phyloP scores from a whole-genome alignment of 805 yeast species.

The Teunomyces atbi region DNA sequence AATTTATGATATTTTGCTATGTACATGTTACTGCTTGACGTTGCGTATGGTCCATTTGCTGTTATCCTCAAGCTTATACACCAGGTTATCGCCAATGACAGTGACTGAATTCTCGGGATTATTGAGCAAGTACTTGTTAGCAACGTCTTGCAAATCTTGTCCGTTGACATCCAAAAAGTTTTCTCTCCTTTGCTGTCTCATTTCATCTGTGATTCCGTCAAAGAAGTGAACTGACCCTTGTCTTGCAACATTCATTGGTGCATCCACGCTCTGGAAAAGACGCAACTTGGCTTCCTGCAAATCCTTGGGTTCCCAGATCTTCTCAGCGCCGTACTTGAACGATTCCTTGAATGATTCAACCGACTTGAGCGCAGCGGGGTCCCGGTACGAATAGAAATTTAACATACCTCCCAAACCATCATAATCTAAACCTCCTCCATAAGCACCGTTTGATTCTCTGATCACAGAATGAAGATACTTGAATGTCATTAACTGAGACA shows the following conservation, averaged over 20 bases:
- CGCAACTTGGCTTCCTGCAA: slow-evolving; percentile 88
- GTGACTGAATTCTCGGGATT: slow-evolving; percentile 29
- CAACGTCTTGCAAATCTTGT: slow-evolving; percentile 60
- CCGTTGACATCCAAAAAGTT: slow-evolving; percentile 64
- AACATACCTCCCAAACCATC: slow-evolving; percentile 79
- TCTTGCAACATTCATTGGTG: slow-evolving; percentile 76
- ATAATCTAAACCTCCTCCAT: slow-evolving; percentile 91
- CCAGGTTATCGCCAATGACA: slow-evolving; percentile 45
- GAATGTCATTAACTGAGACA: slow-evolving; percentile 77
- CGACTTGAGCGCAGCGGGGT: slow-evolving; percentile 81
- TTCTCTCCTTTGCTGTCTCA: slow-evolving; percentile 79
- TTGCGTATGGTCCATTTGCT: slow-evolving; percentile 18
- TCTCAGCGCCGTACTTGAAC: slow-evolving; percentile 22
- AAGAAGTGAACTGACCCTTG: slow-evolving; percentile 72
- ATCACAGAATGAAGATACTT: slow-evolving; percentile 84
- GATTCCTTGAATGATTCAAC: slow-evolving; percentile 53
- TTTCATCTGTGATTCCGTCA: slow-evolving; percentile 70
- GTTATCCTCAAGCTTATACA: slow-evolving; percentile 17
- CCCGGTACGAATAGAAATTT: slow-evolving; percentile 87
- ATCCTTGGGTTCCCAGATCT: slow-evolving; percentile 62
- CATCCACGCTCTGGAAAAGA: slow-evolving; percentile 87
- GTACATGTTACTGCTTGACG: not conserved
- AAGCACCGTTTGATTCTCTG: slow-evolving; percentile 96
- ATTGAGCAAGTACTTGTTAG: slow-evolving; percentile 59
- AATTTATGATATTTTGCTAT: not conserved